A percentile compares a stretch with the other conserved stretches of the same genome.
Evolutionary conservation across 495 filamentous ascomycete species (phyloP).

Genomic region (Lasiosphaeris hirsuta): DNA sequence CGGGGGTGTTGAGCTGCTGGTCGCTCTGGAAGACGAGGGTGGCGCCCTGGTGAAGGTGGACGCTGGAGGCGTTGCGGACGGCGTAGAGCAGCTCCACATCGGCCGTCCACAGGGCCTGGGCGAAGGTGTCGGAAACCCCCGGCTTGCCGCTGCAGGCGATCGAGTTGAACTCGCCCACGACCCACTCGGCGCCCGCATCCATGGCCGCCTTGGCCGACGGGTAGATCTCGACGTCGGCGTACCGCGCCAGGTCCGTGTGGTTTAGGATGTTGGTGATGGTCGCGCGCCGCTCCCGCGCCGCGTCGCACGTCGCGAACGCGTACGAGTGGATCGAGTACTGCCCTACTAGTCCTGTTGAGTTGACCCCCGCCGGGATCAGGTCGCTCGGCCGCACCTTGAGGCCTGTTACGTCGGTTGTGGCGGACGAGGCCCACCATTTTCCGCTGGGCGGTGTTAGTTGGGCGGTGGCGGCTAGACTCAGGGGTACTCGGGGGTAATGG

Average conservation of each 20-base stretch:
- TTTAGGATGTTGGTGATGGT: constrained; percentile 29
- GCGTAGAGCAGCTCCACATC: constrained; percentile 21
- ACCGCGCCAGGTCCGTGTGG: constrained; percentile 21
- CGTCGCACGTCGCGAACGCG: constrained; percentile 32
- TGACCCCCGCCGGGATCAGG: constrained; percentile 25
- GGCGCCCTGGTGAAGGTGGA: constrained; percentile 23
- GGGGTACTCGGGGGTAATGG: too few species aligned
- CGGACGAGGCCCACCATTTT: constrained; percentile 21
- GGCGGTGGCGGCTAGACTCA: too few species aligned
- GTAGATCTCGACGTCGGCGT: constrained; percentile 22
- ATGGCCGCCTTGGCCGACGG: constrained; percentile 19
- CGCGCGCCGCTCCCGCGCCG: constrained; percentile 21
- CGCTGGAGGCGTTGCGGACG: constrained; percentile 19
- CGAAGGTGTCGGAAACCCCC: constrained; percentile 27
- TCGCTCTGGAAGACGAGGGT: constrained; percentile 21
- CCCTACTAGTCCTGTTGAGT: constrained; percentile 19
- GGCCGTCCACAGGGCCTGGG: constrained; percentile 23
- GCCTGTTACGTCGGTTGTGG: constrained; percentile 20
- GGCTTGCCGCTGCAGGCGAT: constrained; percentile 30
- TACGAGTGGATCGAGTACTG: constrained; percentile 34
- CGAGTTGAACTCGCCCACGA: constrained; percentile 24
- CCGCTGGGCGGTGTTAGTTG: not conserved
- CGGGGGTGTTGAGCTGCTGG: constrained; percentile 25
- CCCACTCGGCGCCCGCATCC: constrained; percentile 13
- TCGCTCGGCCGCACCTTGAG: constrained; percentile 19